Conservation (phyloP, 2,329 filamentous ascomycete genomes). For the Phaeoacremonium minimum region DNA sequence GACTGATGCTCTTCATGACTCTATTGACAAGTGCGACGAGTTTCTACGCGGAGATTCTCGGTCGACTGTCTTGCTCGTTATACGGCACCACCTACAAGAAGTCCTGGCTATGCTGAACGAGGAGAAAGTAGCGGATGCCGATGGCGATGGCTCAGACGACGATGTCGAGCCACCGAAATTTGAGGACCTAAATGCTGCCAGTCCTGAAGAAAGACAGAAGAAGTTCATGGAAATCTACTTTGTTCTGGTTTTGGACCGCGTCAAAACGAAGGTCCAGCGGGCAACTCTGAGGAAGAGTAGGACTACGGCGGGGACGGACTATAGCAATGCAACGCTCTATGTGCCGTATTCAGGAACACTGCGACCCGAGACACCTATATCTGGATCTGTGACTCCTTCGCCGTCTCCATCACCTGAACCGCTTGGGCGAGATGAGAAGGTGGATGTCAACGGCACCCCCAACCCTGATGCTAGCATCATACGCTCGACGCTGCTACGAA, state of each 20-base stretch:
- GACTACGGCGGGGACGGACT: conserved; percentile 15
- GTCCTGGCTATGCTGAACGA: conserved; percentile 40
- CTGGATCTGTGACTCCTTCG: conserved; percentile 1
- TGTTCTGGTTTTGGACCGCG: conserved; percentile 31
- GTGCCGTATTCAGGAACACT: conserved; percentile 9
- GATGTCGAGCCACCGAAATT: conserved; percentile 23
- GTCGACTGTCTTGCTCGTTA: conserved; percentile 34
- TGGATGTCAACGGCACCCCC: conserved; percentile 3
- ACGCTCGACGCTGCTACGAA: conserved; percentile 2
- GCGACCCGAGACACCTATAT: background rate
- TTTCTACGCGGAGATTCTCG: conserved; percentile 26
- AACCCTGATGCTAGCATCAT: conserved; percentile 6
- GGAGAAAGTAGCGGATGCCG: conserved; percentile 11
- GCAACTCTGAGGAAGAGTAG: conserved; percentile 18
- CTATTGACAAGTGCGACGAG: conserved; percentile 36
- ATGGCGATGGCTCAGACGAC: conserved; percentile 4
- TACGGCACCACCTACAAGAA: conserved; percentile 46
- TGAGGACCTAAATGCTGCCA: conserved; percentile 39
- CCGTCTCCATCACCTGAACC: conserved; percentile 4
- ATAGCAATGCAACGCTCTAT: conserved; percentile 7
- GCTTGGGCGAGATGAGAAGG: too few species aligned
- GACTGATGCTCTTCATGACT: conserved; percentile 32
- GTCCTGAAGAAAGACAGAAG: conserved; percentile 43
- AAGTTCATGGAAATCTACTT: conserved; percentile 52
- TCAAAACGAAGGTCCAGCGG: conserved; percentile 29